phyloP scores from a whole-genome alignment of 805 yeast genomes.

The Dipodascus geniculatus region DNA sequence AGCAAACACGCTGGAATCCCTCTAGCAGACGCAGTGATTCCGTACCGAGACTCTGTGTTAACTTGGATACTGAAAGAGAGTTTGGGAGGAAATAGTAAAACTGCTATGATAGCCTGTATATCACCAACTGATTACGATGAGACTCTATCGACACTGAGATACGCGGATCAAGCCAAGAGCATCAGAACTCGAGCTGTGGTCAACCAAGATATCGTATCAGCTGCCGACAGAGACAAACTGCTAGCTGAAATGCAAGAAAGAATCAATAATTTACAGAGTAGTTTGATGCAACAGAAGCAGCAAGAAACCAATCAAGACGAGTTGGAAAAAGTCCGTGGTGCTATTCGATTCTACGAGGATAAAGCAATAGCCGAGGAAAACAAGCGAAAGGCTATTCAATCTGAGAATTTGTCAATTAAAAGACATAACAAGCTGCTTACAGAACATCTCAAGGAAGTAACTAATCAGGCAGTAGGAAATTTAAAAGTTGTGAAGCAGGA shows the following conservation, averaged over 20 bases:
- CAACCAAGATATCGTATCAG: constrained; percentile 32
- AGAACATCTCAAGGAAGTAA: constrained; percentile 19
- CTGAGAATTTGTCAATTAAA: constrained; percentile 18
- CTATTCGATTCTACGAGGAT: constrained; percentile 23
- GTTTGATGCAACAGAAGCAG: constrained; percentile 14
- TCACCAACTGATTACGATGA: constrained; percentile 75
- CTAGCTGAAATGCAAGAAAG: constrained; percentile 30
- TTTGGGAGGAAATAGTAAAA: constrained; percentile 78
- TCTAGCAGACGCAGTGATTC: constrained; percentile 30
- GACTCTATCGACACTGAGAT: constrained; percentile 60
- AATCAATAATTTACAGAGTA: constrained; percentile 22
- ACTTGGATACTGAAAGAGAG: constrained; percentile 69
- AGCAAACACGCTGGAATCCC: not conserved
- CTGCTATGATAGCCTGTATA: constrained; percentile 77
- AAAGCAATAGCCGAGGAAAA: constrained; percentile 21
- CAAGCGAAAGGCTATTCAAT: constrained; percentile 21
- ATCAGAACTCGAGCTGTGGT: constrained; percentile 51
- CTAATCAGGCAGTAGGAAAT: constrained; percentile 9
- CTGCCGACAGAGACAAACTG: constrained; percentile 28
- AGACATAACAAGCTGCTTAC: constrained; percentile 21
- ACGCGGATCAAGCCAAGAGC: constrained; percentile 65
- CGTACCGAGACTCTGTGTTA: constrained; percentile 63
- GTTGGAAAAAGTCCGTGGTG: constrained; percentile 18
- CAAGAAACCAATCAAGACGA: constrained; percentile 18
- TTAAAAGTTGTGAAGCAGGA: not conserved